phyloP scores from a whole-genome alignment of 2,329 filamentous ascomycete species.

The Dactylellina sp. region DNA sequence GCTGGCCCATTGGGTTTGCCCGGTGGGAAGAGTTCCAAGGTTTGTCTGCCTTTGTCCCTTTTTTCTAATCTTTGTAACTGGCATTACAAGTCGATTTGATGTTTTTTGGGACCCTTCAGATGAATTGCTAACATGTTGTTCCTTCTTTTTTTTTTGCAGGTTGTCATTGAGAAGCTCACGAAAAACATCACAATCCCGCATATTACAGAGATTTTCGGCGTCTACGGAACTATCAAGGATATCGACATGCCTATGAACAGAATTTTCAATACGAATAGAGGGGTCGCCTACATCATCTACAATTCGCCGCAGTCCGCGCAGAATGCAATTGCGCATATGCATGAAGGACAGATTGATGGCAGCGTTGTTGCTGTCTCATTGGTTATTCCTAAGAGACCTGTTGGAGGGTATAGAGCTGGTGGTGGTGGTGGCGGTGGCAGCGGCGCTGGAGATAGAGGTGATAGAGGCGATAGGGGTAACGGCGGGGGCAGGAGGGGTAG shows the following conservation, averaged over 20 bases:
- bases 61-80: too few species aligned
- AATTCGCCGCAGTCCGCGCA: conserved; percentile 81
- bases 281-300: conserved; percentile 92
- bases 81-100: too few species aligned
- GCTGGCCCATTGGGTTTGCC: conserved; percentile 49
- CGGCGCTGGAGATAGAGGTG: too few species aligned
- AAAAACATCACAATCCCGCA: conserved; percentile 94
- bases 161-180: conserved; percentile 94
- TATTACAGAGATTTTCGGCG: conserved; percentile 88
- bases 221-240: conserved; percentile 85
- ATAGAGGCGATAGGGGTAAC: conserved; percentile 59
- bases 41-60: neutral
- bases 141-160: too few species aligned
- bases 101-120: too few species aligned
- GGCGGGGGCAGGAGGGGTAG: conserved; percentile 60
- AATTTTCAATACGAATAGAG: conserved; percentile 86
- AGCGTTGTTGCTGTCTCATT: conserved; percentile 86
- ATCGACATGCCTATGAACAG: conserved; percentile 91
- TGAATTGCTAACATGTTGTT: too few species aligned
- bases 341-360: conserved; percentile 93
- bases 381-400: conserved; percentile 80
- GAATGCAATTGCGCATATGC: conserved; percentile 92
- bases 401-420: conserved; percentile 56
- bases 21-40: conserved; percentile 53
- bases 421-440: conserved; percentile 54